A percentile compares a stretch with the other conserved stretches of the same genome.
phyloP scores from a whole-genome alignment of 1,284 basidiomycete species.

The Coniferiporia weirii region DNA sequence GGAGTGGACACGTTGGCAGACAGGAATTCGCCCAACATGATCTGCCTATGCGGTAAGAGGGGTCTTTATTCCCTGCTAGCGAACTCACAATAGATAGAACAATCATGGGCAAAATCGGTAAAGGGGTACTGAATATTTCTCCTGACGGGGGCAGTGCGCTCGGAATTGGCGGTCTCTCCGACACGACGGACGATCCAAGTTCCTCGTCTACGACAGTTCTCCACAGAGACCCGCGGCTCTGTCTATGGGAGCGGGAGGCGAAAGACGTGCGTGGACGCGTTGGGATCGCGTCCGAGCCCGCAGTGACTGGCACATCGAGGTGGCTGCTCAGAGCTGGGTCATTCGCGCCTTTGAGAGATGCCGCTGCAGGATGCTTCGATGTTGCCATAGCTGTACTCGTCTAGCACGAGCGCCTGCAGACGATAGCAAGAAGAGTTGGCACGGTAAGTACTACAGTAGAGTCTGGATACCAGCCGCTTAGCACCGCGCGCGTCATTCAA shows the following conservation, averaged over 20 bases:
- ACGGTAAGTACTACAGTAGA: too few species aligned
- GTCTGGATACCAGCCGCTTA: too few species aligned
- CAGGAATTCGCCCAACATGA: conserved; percentile 90
- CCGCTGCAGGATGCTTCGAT: conserved; percentile 2
- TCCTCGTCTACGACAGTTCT: conserved; percentile 21
- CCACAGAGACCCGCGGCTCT: conserved; percentile 13
- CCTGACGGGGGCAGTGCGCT: conserved; percentile 61
- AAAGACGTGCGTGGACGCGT: conserved; percentile 9
- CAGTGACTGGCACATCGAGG: background rate
- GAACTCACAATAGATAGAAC: conserved; percentile 81
- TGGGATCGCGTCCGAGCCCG: background rate
- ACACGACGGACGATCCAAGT: conserved; percentile 23
- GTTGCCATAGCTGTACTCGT: conserved; percentile 8
- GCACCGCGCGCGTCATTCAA: background rate
- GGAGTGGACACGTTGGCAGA: conserved; percentile 88
- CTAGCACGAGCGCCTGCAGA: background rate
- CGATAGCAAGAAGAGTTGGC: too few species aligned
- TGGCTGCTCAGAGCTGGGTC: conserved; percentile 3
- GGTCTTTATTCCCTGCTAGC: background rate
- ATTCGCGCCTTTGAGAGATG: background rate
- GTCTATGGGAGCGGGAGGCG: background rate
- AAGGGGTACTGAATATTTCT: conserved; percentile 68
- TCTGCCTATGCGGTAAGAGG: conserved; percentile 40
- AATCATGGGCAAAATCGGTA: conserved; percentile 84
- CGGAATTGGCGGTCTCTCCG: conserved; percentile 65